Base-by-base conservation (phyloP, 164 flowering plant species). In the Tetracentron sinense region DNA sequence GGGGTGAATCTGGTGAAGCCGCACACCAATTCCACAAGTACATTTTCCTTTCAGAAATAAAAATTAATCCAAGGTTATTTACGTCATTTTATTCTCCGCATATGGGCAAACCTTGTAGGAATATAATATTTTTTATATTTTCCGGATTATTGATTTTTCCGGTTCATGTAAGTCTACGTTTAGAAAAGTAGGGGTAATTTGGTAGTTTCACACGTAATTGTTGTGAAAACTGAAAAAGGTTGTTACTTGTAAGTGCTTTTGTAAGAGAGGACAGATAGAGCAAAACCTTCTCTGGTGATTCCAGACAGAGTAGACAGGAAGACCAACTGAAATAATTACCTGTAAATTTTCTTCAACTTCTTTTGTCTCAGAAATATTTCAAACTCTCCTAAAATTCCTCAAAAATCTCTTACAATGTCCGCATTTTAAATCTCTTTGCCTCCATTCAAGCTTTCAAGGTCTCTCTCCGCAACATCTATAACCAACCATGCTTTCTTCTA, bases 401-500 rank as follows among this genome's bases (percentile, higher is more conserved):
- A 21, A 44, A 38, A 64, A 8, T 29, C 47, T 44, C 52, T 31
- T 31, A 60, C 64, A 73, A 80, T 80, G 83, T 51, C 74, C 50
- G 66, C 77, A 73, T 48, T 69, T 61, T 73, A 72, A 35, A 19
- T 33, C 54, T 12, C 66, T 49, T 29, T 16, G 12, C 54, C 59
- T 19, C 0, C 26, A 7, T 35, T 33, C 26, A 19, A 46, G 3
- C 6, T 29, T 31, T 61, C 17, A 3, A 4, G 23, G 46, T 29
- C 35, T n/a, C 28, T 48, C 16, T 61, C 44, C n/a, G 12, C 7
- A n/a, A 21, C 64, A 26, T 51, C 63, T 38, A 33, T n/a, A 3
- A 56, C 17, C 61, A 48, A 63, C 70, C 69, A 75, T 67, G 81
- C 73, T 82, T 74, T 68, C 92, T 48, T 61, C 91, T 6, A 84